A percentile compares a stretch with the other conserved stretches of the same genome.
These are phyloP conservation scores for Carnegiea gigantea DNA, from an alignment of 179 eudicot genomes.

Conservation along the genomic window DNA sequence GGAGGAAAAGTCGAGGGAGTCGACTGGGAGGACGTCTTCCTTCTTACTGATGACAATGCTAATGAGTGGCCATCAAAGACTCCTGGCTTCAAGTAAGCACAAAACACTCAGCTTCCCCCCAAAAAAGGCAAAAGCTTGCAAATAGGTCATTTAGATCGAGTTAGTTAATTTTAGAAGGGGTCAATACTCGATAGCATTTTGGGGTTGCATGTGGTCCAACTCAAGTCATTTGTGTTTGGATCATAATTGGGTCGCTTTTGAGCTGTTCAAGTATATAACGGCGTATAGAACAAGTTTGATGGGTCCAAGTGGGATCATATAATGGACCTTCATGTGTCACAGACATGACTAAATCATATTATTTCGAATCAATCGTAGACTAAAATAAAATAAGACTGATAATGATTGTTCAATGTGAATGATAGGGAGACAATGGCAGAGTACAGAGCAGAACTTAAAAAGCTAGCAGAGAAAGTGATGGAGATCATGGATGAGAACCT, in stretches of 20 bases:
- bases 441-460: slow-evolving; percentile 57
- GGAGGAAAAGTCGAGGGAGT: slow-evolving; percentile 51
- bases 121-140: neutral
- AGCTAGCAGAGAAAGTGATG: slow-evolving; percentile 51
- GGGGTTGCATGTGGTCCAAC: neutral
- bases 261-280: neutral
- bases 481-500: slow-evolving; percentile 73
- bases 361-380: neutral
- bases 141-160: neutral
- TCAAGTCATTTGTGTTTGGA: neutral
- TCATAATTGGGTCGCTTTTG: neutral
- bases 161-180: neutral
- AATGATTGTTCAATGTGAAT: slow-evolving; percentile 28
- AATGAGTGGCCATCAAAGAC: slow-evolving; percentile 63
- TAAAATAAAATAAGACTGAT: neutral
- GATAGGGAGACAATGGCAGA: slow-evolving; percentile 70
- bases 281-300: neutral
- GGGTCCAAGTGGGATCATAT: neutral
- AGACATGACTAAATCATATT: neutral
- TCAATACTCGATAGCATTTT: neutral
- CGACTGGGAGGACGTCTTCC: slow-evolving; percentile 90
- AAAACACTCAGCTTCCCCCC: neutral
- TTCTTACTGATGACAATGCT: slow-evolving; percentile 60
- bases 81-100: slow-evolving; percentile 71
- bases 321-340: neutral